A percentile compares a stretch with the other conserved stretches of the same genome.
Conservation (phyloP, 2,329 filamentous ascomycete species). For the Claviceps fusiformis region DNA sequence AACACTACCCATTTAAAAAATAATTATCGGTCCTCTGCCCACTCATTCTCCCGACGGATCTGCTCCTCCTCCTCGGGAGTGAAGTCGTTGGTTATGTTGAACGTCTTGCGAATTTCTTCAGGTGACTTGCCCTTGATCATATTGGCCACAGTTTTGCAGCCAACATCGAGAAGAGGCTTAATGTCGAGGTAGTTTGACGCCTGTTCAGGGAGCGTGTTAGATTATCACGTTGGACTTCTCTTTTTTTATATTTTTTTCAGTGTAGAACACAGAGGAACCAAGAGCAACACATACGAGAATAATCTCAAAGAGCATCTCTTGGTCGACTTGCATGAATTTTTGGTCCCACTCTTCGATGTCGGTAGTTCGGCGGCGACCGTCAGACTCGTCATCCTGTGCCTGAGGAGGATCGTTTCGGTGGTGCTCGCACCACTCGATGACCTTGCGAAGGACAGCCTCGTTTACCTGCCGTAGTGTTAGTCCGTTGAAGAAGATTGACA, state of each 20-base stretch:
- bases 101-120: conserved; percentile 98
- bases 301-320: conserved; percentile 99
- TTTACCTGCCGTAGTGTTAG: conserved; percentile 51
- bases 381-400: conserved; percentile 75
- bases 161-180: conserved; percentile 92
- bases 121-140: conserved; percentile 99
- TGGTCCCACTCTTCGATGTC: conserved; percentile 99
- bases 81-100: conserved; percentile 99
- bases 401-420: conserved; percentile 82
- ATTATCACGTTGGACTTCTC: background rate
- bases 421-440: conserved; percentile 95
- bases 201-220: conserved; percentile 26
- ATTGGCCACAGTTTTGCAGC: conserved; percentile 93
- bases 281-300: conserved; percentile 57
- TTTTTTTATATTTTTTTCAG: background rate
- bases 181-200: conserved; percentile 98
- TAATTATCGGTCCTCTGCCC: conserved; percentile 66
- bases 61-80: conserved; percentile 98
- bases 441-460: conserved; percentile 85
- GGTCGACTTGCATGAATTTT: conserved; percentile 99
- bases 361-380: conserved; percentile 94
- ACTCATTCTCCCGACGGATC: conserved; percentile 83
- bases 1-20: background rate
- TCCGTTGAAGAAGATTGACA: background rate
- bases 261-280: background rate